Evolutionary conservation across 805 yeast genomes (phyloP).

Genomic region (Pichia occidentalis): DNA sequence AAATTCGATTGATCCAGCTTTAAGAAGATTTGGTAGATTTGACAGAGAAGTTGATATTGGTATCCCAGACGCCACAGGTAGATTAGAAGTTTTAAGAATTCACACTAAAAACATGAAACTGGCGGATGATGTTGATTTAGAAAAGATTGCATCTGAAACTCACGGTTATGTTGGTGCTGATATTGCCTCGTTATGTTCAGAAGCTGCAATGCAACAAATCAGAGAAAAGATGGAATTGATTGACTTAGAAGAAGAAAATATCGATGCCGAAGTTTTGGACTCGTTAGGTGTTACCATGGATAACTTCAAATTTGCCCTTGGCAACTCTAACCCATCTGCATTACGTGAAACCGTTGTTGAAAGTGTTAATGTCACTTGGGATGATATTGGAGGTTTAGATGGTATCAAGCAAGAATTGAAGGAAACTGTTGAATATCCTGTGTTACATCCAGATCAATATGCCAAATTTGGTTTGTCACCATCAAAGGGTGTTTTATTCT

Average conservation of each 20-base stretch:
- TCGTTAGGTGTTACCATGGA: constrained; percentile 98
- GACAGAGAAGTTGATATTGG: constrained; percentile 85
- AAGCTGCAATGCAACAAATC: constrained; percentile 99
- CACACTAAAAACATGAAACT: constrained; percentile 99
- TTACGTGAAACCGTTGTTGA: constrained; percentile 99
- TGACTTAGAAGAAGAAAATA: constrained; percentile 91
- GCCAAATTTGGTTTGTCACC: constrained; percentile 98
- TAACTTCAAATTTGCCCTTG: constrained; percentile 94
- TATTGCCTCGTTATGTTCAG: constrained; percentile 97
- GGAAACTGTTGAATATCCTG: constrained; percentile 99
- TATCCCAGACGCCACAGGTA: constrained; percentile 96
- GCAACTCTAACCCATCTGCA: constrained; percentile 98
- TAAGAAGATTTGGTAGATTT: constrained; percentile 80
- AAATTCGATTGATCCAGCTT: constrained; percentile 78
- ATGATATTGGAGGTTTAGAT: constrained; percentile 98
- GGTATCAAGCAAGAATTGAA: constrained; percentile 92
- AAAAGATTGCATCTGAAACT: constrained; percentile 92
- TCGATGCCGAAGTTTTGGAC: constrained; percentile 94
- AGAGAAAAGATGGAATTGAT: constrained; percentile 99
- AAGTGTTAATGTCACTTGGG: constrained; percentile 98
- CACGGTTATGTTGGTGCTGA: constrained; percentile 99
- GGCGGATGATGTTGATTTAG: constrained; percentile 91
- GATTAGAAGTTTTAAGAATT: constrained; percentile 92
- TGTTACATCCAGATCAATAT: constrained; percentile 96
- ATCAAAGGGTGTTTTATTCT: constrained; percentile 95